phyloP scores from a whole-genome alignment of 1,284 basidiomycete species.

The Mycosarcoma mackinlayi region DNA sequence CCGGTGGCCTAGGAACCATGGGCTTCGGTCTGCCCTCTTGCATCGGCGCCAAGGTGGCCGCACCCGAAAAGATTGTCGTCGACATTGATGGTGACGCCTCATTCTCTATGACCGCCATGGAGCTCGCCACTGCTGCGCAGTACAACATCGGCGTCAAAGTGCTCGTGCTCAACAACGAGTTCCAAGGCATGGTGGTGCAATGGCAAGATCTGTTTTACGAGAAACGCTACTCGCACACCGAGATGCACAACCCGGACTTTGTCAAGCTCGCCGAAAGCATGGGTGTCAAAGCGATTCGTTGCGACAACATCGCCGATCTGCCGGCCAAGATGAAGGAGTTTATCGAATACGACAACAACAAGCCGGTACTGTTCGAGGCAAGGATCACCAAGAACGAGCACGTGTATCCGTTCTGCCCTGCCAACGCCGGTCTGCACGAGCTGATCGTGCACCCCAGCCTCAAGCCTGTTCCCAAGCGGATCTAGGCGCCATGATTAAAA shows the following conservation, averaged over 20 bases:
- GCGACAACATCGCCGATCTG: constrained; percentile 78
- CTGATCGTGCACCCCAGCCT: constrained; percentile 67
- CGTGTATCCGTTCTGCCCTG: constrained; percentile 93
- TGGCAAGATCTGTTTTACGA: constrained; percentile 99
- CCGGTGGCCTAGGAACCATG: constrained; percentile 94
- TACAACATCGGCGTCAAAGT: constrained; percentile 93
- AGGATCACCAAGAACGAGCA: constrained; percentile 87
- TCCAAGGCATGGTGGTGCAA: constrained; percentile 90
- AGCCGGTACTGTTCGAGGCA: constrained; percentile 91
- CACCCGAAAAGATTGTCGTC: constrained; percentile 90
- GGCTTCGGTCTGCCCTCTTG: constrained; percentile 94
- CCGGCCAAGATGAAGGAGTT: constrained; percentile 98
- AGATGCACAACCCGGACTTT: constrained; percentile 95
- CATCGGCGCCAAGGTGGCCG: constrained; percentile 95
- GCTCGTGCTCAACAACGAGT: constrained; percentile 69
- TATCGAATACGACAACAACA: constrained; percentile 87
- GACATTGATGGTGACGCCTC: constrained; percentile 98
- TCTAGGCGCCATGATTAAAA: not conserved
- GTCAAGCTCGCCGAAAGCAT: constrained; percentile 86
- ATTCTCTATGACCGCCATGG: constrained; percentile 98
- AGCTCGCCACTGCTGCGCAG: constrained; percentile 90
- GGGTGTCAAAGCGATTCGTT: constrained; percentile 89
- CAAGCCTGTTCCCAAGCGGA: constrained; percentile 43
- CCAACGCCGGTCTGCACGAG: constrained; percentile 91
- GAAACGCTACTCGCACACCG: constrained; percentile 89